Evolutionary conservation across 345 rosid species (phyloP), one percentile per base, ranked within the genome.

Genomic region (Psidium guajava): DNA sequence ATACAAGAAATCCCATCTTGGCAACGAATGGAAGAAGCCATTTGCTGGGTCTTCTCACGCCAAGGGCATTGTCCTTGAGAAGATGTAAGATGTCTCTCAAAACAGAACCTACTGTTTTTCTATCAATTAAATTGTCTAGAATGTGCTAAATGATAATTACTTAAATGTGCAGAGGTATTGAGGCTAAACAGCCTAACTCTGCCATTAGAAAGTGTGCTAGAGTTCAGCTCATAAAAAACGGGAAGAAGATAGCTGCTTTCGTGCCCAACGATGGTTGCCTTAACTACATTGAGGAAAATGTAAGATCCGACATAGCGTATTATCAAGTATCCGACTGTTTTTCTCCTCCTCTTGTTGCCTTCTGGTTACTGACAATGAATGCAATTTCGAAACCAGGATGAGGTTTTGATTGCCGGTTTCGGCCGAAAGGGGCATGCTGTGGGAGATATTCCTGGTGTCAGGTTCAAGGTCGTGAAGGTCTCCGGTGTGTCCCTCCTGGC

Each of bases 111-210:
- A 18, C 20, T 69, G 77, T 22, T 21, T 36, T 11, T 69, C 18
- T 69, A 69, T 69, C 22, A 69, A 69, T 24, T 69, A 69, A 20
- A 69, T 16, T 28, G 24, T 32, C 2, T 1, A 1, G 47, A 69
- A 69, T 32, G 11, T 69, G 77, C 77, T 69, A 32, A 69, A 32
- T 36, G 24, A 32, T 69, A 4, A 69, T 36, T 8, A 16, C 9
- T 0, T 69, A n/a, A 36, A 69, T 69, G 9, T 87, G 88, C 94
- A 95, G 98, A 20, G 98, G 99, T 85, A 96, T 95, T 91, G 98
- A 96, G 87, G 99, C 98, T 61, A 97, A 97, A 92, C 98, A 95
- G 94, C 99, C 99, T 9, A 97, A 97, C 91, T 97, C 99, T 90
- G 99, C 98, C 64, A 97, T 97, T 89, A 89, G 98, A 82, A 95